Percentiles rank a stretch among this genome's conserved stretches.
These are phyloP conservation scores for Ustilago cynodontis DNA, from an alignment of 1,284 basidiomycete species.

Conservation along the genomic window DNA sequence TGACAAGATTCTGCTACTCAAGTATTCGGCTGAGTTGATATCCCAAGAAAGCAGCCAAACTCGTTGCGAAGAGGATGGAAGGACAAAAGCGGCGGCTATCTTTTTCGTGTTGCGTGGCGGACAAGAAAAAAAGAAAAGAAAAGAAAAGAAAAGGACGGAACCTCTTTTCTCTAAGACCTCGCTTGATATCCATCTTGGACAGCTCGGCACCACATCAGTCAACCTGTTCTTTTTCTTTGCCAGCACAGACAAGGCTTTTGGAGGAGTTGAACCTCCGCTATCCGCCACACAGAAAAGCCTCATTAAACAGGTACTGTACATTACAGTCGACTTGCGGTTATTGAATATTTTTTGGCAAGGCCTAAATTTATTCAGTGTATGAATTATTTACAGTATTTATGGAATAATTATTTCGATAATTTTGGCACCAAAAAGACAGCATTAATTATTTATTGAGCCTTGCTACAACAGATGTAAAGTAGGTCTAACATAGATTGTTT, in stretches of 20 bases:
- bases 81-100: background rate
- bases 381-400: too few relatives aligned
- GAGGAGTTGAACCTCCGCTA: too few relatives aligned
- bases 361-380: too few relatives aligned
- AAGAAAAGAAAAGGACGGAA: too few relatives aligned
- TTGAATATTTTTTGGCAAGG: too few relatives aligned
- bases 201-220: background rate
- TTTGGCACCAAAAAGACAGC: too few relatives aligned
- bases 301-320: background rate
- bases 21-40: background rate
- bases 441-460: too few relatives aligned
- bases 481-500: too few relatives aligned
- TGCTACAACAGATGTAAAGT: too few relatives aligned
- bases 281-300: too few relatives aligned
- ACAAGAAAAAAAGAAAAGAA: background rate
- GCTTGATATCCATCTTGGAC: background rate
- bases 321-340: slow-evolving; percentile 11
- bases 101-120: background rate
- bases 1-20: too few relatives aligned
- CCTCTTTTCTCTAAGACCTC: background rate
- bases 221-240: background rate
- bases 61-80: background rate
- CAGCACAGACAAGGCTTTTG: slow-evolving; percentile 1
- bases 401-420: too few relatives aligned
- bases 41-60: background rate